Base-by-base conservation (phyloP, 805 yeast genomes). In the Starmera caribaea region DNA sequence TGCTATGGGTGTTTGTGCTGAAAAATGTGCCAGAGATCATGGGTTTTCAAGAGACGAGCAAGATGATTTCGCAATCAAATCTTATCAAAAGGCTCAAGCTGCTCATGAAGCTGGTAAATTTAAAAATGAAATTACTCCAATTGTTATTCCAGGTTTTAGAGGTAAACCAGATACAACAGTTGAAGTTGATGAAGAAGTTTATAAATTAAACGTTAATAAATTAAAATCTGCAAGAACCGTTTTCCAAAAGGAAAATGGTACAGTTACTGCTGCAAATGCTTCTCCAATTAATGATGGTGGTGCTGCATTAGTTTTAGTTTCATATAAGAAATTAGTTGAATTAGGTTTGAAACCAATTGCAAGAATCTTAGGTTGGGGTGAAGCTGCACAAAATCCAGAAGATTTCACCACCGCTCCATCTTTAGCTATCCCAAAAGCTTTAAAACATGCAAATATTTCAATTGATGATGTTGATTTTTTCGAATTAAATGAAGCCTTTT, bases 1-100 rank as follows among this genome's bases (percentile, higher is more conserved):
- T 49, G 84, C 95, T 47, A 92, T 92, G 99, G 98, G 98, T 60
- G 84, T 84, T 42, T 88, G 92, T 49, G 98, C 96, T 49, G 99
- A 92, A 67, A 88, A 88, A 62, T 88, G 96, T 68, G 97, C 97
- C 34, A 68, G 68, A 40, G 95, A 88, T 58, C 79, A 86, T 66
- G 60, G 60, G 15, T 59, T 90, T 49, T 55, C 92, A 30, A 81
- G 97, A 61, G 89, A 85, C 49, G 79, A 75, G 44, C 97, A 90
- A 68, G 98, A 90, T 63, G 77, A 79, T 41, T 90, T 74, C 60
- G 97, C 97, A 45, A 70, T 88, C 50, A 66, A 57, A 45, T 85
- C 96, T 15, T 92, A 92, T 68, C 76, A 74, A 57, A 87, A 85
- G 62, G 96, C 97, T 15, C 85, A 77, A 59, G 66, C 64, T 46